Evolutionary conservation across 2,329 filamentous ascomycete genomes (phyloP), one percentile per base, ranked within the genome.

Genomic region (Colletotrichum aenigma): DNA sequence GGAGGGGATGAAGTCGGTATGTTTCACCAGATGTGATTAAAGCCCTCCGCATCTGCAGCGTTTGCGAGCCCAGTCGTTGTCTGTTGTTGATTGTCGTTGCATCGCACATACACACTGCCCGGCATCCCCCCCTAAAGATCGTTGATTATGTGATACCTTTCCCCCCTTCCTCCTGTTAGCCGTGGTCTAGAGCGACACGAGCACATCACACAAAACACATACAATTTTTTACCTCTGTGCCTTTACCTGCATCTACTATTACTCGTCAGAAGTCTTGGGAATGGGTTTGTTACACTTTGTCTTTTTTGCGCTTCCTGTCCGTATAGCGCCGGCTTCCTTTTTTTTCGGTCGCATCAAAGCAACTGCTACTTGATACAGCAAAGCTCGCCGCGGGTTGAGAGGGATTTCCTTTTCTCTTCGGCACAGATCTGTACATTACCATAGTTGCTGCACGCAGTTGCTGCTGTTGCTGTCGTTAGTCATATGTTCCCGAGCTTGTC

Each of bases 1-100:
- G 92, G 91, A 86, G 90, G 90, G 84, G 94, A 96, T 83, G 95
- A 97, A 92, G 96, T 96, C 93, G 96, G 96, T 98, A 98, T 97
- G 96, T 98, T 96, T 90, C 94, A 95, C 91, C 94, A 96, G 90
- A 95, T 97, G 93, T 97, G 92, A 95, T 90, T 81, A 81, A 78
- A 67, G 73, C 74, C 77, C 77, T 78, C 75, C 78, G 79, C 83
- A 82, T 83, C 78, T 87, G 85, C 87, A 86, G 85, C 83, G 80
- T 86, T 75, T 77, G 74, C 72, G 64, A 75, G 70, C 75, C 74
- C 69, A 67, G 55, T 76, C 71, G 58, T 71, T 74, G 61, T 75
- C 64, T 69, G 70, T 69, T 73, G 77, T 77, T 76, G 75, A 75
- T 77, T 77, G 78, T 79, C 77, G 78, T 74, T 76, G 77, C 78